A percentile compares a stretch with the other conserved stretches of the same genome.
These are phyloP conservation scores for Suillus lakei DNA, from an alignment of 768 basidiomycete genomes.

Conservation along the genomic window DNA sequence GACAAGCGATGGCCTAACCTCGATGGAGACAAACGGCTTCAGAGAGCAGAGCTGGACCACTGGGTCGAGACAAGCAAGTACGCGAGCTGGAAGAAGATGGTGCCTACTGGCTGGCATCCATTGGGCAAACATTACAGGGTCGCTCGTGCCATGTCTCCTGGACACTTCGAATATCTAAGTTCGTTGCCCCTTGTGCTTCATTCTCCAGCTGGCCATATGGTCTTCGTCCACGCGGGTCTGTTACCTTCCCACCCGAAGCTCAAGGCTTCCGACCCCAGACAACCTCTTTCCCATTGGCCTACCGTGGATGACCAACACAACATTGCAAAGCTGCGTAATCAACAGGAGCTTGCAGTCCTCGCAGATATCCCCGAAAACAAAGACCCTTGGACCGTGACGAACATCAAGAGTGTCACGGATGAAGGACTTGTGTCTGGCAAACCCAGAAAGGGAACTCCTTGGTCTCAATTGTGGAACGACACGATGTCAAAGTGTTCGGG, in stretches of 20 bases:
- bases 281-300: constrained; percentile 75
- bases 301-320: constrained; percentile 31
- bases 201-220: constrained; percentile 73
- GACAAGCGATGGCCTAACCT: constrained; percentile 47
- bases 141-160: constrained; percentile 64
- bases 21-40: constrained; percentile 31
- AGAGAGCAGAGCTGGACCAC: constrained; percentile 23
- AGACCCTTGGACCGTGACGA: constrained; percentile 73
- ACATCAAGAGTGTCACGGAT: constrained; percentile 44
- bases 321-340: constrained; percentile 44
- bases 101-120: constrained; percentile 75
- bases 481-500: constrained; percentile 66
- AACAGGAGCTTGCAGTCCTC: constrained; percentile 75
- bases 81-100: constrained; percentile 50
- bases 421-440: constrained; percentile 36
- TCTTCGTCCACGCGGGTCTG: constrained; percentile 85
- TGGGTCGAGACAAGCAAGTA: constrained; percentile 43
- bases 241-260: constrained; percentile 71
- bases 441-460: constrained; percentile 61
- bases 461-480: constrained; percentile 77
- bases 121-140: constrained; percentile 78
- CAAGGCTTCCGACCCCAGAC: constrained; percentile 52
- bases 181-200: constrained; percentile 76
- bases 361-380: constrained; percentile 73
- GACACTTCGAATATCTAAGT: constrained; percentile 73